These are phyloP conservation scores for Cladorrhinum samala DNA, from an alignment of 495 filamentous ascomycete species.

Conservation along the genomic window DNA sequence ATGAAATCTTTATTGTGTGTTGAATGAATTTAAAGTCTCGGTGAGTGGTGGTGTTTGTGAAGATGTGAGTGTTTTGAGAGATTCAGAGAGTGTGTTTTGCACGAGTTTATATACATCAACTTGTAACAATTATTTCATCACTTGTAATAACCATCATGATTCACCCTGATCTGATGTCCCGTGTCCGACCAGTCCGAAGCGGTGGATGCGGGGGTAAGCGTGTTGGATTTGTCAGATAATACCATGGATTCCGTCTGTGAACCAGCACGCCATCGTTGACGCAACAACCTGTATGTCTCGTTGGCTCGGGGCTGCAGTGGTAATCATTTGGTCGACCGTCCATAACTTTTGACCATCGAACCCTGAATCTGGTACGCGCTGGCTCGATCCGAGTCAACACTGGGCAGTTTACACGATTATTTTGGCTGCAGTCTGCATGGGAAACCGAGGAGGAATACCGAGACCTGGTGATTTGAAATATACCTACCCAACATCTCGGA, in stretches of 20 bases:
- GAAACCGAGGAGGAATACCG: too few relatives aligned
- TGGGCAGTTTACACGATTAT: too few relatives aligned
- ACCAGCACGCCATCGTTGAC: conserved; percentile 13
- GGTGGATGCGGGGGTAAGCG: neutral
- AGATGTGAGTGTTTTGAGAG: neutral
- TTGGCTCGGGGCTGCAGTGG: too few relatives aligned
- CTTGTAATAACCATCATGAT: neutral
- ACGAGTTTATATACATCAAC: too few relatives aligned
- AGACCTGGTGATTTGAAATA: neutral
- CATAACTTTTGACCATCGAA: too few relatives aligned
- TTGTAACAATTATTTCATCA: too few relatives aligned
- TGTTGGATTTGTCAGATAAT: neutral
- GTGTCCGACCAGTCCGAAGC: neutral
- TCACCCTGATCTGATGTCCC: neutral
- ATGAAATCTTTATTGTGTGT: neutral
- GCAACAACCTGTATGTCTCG: conserved; percentile 1
- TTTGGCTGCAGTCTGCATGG: too few relatives aligned
- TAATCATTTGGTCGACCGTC: too few relatives aligned
- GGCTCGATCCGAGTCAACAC: too few relatives aligned
- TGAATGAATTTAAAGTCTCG: neutral
- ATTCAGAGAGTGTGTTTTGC: neutral
- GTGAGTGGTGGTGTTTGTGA: neutral
- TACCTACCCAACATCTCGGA: too few relatives aligned
- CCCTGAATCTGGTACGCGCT: neutral
- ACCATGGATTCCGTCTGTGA: neutral